These are phyloP conservation scores for Penicillium coffeae DNA, from an alignment of 495 filamentous ascomycete species.

Conservation along the genomic window DNA sequence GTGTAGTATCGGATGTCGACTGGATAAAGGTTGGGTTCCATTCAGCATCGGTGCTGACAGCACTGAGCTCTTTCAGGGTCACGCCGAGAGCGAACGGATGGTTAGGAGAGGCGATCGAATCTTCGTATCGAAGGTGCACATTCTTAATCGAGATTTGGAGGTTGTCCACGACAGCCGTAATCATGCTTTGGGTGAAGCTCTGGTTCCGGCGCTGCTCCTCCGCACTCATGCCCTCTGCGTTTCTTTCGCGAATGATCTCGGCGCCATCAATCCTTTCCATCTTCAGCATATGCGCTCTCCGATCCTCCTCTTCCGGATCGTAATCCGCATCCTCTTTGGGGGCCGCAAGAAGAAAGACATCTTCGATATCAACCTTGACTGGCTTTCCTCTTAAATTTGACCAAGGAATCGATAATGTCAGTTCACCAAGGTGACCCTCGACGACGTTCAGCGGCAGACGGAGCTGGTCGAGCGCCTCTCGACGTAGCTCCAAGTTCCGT, in stretches of 20 bases:
- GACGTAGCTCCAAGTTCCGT: conserved; percentile 82
- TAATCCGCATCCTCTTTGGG: conserved; percentile 93
- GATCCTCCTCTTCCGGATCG: conserved; percentile 85
- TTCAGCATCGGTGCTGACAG: conserved; percentile 86
- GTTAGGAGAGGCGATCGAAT: conserved; percentile 89
- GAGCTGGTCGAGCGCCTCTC: conserved; percentile 93
- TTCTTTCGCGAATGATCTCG: conserved; percentile 85
- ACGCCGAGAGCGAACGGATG: conserved; percentile 92
- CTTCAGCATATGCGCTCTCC: conserved; percentile 77
- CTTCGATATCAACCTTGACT: conserved; percentile 89
- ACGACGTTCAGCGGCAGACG: conserved; percentile 94
- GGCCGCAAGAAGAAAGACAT: conserved; percentile 91
- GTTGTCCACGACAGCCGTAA: conserved; percentile 96
- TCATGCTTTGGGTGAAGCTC: conserved; percentile 90
- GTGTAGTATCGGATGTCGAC: conserved; percentile 71
- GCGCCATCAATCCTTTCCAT: conserved; percentile 97
- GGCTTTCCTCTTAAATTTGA: conserved; percentile 92
- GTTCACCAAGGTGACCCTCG: conserved; percentile 85
- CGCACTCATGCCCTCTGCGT: conserved; percentile 84
- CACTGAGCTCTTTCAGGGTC: conserved; percentile 91
- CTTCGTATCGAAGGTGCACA: conserved; percentile 95
- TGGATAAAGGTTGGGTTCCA: conserved; percentile 96
- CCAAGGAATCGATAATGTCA: conserved; percentile 93
- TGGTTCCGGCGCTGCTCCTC: conserved; percentile 95
- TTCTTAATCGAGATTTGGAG: conserved; percentile 96